These are phyloP conservation scores for Hypericum androsaemum DNA, from an alignment of 345 rosid species.

Conservation along the genomic window DNA sequence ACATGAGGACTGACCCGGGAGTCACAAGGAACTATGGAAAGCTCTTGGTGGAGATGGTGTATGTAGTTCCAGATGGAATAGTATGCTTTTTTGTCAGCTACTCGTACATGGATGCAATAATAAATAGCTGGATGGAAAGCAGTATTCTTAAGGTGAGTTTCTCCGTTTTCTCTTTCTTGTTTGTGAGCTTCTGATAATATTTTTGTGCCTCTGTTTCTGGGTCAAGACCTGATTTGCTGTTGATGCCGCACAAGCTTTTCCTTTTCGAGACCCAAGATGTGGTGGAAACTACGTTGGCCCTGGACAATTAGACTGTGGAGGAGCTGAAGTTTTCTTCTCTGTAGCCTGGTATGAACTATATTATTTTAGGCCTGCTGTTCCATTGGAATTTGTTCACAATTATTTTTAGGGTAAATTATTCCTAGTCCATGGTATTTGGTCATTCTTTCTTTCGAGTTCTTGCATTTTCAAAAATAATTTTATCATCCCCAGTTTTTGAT, in stretches of 20 bases:
- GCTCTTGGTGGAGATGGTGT: constrained; percentile 93
- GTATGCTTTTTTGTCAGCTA: constrained; percentile 98
- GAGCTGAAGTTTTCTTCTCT: constrained; percentile 96
- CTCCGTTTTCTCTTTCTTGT: no score
- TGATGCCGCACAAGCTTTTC: constrained; percentile 58
- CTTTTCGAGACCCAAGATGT: constrained; percentile 98
- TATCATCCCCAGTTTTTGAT: no score
- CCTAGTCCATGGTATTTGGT: no score
- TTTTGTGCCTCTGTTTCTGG: no score
- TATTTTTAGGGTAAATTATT: no score
- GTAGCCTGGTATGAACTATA: constrained; percentile 72
- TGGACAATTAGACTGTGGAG: constrained; percentile 94
- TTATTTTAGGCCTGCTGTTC: not conserved
- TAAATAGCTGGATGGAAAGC: constrained; percentile 80
- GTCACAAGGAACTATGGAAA: constrained; percentile 95
- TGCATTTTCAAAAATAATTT: no score
- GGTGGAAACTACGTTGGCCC: constrained; percentile 92
- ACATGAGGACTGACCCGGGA: constrained; percentile 98
- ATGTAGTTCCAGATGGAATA: constrained; percentile 93
- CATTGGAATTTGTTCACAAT: not conserved
- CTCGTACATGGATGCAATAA: constrained; percentile 97
- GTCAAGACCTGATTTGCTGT: no score
- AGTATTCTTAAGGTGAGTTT: constrained; percentile 67
- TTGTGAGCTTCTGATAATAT: no score
- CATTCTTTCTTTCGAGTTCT: no score